These are phyloP conservation scores for Yamadazyma endophytica DNA, from an alignment of 805 yeast genomes.

Conservation along the genomic window DNA sequence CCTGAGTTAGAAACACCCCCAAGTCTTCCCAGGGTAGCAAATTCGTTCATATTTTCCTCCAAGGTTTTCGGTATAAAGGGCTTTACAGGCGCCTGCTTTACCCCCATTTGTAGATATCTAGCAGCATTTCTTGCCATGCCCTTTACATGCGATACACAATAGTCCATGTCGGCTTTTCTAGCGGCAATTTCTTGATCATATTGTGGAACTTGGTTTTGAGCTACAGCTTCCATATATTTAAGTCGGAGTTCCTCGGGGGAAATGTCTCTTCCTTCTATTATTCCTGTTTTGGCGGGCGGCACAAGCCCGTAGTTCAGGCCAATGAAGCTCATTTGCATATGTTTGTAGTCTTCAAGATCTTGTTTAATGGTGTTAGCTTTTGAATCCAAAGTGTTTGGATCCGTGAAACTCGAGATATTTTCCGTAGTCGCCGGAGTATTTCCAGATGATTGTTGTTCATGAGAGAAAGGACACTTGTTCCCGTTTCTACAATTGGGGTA, in stretches of 20 bases:
- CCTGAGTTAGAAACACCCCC: slow-evolving; percentile 12
- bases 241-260: slow-evolving; percentile 52
- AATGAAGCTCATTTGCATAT: too few species aligned
- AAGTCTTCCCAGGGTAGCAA: slow-evolving; percentile 9
- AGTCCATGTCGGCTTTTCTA: slow-evolving; percentile 45
- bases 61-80: slow-evolving; percentile 26
- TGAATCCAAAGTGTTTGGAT: slow-evolving; percentile 11
- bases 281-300: slow-evolving; percentile 43
- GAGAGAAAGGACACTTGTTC: slow-evolving; percentile 22
- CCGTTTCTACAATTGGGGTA: slow-evolving; percentile 24
- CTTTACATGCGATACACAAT: slow-evolving; percentile 33
- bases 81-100: slow-evolving; percentile 20
- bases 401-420: slow-evolving; percentile 11
- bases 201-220: slow-evolving; percentile 28
- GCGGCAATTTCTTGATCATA: slow-evolving; percentile 38
- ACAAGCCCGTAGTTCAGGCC: slow-evolving; percentile 46
- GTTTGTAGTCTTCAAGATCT: slow-evolving; percentile 17
- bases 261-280: slow-evolving; percentile 49
- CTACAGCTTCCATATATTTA: slow-evolving; percentile 40
- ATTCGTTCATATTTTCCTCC: slow-evolving; percentile 23
- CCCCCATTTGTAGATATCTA: slow-evolving; percentile 49
- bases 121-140: slow-evolving; percentile 49
- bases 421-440: slow-evolving; percentile 3
- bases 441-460: slow-evolving; percentile 10
- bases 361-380: slow-evolving; percentile 17